A percentile compares a stretch with the other conserved stretches of the same genome.
These are phyloP conservation scores for Colletotrichum melonis DNA, from an alignment of 2,329 filamentous ascomycete genomes.

Conservation along the genomic window DNA sequence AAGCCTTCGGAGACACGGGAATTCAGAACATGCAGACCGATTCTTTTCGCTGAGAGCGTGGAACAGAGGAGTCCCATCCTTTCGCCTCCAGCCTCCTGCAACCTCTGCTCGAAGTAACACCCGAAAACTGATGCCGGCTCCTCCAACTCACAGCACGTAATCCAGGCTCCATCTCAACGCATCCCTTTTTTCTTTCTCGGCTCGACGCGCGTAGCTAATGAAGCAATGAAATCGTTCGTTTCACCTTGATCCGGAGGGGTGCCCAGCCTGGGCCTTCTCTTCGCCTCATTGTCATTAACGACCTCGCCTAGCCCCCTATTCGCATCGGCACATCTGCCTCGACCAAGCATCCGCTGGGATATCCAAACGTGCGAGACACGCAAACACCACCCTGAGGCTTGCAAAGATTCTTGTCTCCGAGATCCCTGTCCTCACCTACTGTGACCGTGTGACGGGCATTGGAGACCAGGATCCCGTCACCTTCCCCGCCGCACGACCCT, in stretches of 20 bases:
- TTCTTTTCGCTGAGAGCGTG: conserved; percentile 4
- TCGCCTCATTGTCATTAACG: conserved; percentile 20
- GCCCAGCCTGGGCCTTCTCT: conserved; percentile 15
- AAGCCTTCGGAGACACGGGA: neutral
- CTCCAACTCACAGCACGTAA: conserved; percentile 1
- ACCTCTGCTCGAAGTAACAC: neutral
- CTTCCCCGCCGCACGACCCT: conserved; percentile 27
- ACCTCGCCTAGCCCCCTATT: conserved; percentile 14
- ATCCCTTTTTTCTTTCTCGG: conserved; percentile 14
- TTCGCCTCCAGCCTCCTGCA: neutral
- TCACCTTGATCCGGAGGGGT: conserved; percentile 21
- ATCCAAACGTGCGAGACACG: neutral
- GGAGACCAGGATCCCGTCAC: conserved; percentile 10
- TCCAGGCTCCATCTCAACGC: neutral
- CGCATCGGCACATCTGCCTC: conserved; percentile 3
- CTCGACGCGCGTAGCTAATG: conserved; percentile 22
- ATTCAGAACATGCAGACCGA: neutral
- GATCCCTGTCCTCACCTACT: conserved; percentile 22
- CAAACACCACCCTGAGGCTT: neutral
- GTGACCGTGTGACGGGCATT: neutral
- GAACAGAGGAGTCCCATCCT: neutral
- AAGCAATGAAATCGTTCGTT: conserved; percentile 30
- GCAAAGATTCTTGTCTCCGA: conserved; percentile 22
- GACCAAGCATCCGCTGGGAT: conserved; percentile 13
- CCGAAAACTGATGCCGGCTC: neutral